Evolutionary conservation across 116 monocot genomes (phyloP).

Genomic region (Papilionanthe hybrid): DNA sequence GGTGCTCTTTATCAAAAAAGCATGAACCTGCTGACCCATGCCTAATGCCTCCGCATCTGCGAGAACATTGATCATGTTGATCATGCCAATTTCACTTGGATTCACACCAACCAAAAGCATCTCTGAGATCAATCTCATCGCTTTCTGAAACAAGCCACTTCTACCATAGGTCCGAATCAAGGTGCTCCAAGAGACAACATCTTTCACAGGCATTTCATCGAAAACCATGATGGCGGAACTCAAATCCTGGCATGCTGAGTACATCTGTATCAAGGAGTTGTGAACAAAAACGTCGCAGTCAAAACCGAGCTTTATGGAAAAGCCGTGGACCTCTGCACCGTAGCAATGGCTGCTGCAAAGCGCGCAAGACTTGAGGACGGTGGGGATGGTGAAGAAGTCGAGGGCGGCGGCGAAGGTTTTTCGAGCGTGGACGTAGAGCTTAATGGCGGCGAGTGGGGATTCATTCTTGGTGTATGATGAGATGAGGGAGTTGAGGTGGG

Average conservation of each 20-base stretch:
- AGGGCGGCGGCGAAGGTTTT: conserved; percentile 6
- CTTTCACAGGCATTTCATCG: conserved; percentile 53
- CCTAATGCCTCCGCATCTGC: conserved; percentile 27
- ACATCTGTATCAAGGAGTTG: conserved; percentile 60
- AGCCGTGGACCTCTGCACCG: conserved; percentile 23
- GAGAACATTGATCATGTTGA: conserved; percentile 43
- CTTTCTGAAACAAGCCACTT: conserved; percentile 13
- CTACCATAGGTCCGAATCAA: conserved; percentile 33
- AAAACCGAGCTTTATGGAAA: conserved; percentile 34
- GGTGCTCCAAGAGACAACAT: conserved; percentile 63
- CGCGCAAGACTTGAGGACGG: conserved; percentile 28
- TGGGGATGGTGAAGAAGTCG: conserved; percentile 21
- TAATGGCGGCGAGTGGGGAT: conserved; percentile 12
- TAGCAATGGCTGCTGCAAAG: neutral
- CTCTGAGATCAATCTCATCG: conserved; percentile 21
- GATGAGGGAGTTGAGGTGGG: conserved; percentile 13
- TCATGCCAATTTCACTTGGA: conserved; percentile 34
- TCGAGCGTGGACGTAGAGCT: conserved; percentile 19
- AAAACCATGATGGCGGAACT: conserved; percentile 30
- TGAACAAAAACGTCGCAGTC: conserved; percentile 42
- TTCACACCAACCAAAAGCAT: conserved; percentile 25
- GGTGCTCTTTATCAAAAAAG: conserved; percentile 26
- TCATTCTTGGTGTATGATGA: conserved; percentile 9
- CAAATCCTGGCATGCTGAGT: conserved; percentile 36
- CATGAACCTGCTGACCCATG: conserved; percentile 31